Conservation (phyloP, 1,139 yeast species). For the Candida gigantensis region DNA sequence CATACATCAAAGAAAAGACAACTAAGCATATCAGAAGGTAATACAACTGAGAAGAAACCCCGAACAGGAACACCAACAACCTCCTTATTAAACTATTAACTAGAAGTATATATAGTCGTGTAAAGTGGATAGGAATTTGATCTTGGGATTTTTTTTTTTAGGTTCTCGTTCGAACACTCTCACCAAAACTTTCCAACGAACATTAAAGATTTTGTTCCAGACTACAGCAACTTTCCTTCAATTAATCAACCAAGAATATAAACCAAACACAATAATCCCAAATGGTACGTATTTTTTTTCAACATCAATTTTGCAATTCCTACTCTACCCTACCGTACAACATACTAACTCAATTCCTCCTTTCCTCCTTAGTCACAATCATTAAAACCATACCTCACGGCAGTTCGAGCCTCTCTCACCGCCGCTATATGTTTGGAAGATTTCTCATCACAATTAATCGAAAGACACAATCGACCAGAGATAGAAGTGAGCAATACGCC, state of each 20-base stretch:
- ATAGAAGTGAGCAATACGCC: conserved; percentile 70
- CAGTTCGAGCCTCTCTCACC: conserved; percentile 89
- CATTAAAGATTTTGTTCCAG: too few species aligned
- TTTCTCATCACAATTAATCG: conserved; percentile 92
- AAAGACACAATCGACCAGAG: conserved; percentile 97
- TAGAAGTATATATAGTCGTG: conserved; percentile 8
- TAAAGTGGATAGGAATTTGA: conserved; percentile 1
- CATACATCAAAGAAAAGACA: conserved; percentile 12
- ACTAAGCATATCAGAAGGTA: conserved; percentile 8
- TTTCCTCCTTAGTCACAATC: conserved; percentile 98
- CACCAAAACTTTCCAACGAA: too few species aligned
- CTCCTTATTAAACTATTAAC: conserved; percentile 18
- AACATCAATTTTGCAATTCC: conserved; percentile 5
- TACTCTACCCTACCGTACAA: not conserved
- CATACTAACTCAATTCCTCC: too few species aligned
- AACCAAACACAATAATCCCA: too few species aligned
- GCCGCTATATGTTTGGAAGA: conserved; percentile 95
- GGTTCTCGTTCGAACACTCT: too few species aligned
- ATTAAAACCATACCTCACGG: conserved; percentile 88
- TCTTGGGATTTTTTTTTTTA: too few species aligned
- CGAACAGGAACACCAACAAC: too few species aligned
- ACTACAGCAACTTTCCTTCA: too few species aligned
- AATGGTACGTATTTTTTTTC: not conserved
- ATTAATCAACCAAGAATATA: too few species aligned
- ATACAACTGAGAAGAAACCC: conserved; percentile 11